Evolutionary conservation across 2,329 filamentous ascomycete genomes (phyloP).

Genomic region (Exophiala alcalophila): DNA sequence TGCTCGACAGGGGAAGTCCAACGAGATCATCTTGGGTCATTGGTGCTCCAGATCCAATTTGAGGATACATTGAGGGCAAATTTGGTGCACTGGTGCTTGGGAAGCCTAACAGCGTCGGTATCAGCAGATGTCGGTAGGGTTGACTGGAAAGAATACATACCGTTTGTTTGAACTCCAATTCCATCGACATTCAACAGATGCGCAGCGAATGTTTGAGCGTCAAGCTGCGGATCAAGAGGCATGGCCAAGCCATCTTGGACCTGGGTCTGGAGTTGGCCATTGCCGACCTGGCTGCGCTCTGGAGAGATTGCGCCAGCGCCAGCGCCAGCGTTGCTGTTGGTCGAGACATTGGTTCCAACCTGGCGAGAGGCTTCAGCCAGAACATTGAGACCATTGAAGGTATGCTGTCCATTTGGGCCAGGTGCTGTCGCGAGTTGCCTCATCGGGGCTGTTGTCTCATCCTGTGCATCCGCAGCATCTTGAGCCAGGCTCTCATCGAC

Average conservation of each 20-base stretch:
- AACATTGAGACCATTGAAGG: conserved; percentile 79
- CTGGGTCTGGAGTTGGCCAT: too few relatives aligned
- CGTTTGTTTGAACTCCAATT: conserved; percentile 7
- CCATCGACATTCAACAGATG: conserved; percentile 11
- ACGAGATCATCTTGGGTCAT: conserved; percentile 6
- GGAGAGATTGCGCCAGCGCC: conserved; percentile 5
- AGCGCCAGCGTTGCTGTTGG: conserved; percentile 4
- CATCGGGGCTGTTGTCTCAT: conserved; percentile 34
- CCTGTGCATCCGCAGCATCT: conserved; percentile 19
- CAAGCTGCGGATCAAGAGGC: conserved; percentile 19
- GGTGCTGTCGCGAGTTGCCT: conserved; percentile 34
- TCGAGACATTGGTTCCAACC: conserved; percentile 49
- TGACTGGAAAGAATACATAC: conserved; percentile 1
- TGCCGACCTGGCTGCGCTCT: conserved; percentile 5
- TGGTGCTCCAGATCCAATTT: conserved; percentile 5
- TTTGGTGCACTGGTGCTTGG: background rate
- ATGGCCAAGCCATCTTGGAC: background rate
- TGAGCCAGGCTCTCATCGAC: conserved; percentile 35
- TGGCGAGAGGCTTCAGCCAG: conserved; percentile 84
- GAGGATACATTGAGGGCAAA: conserved; percentile 9
- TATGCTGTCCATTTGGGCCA: conserved; percentile 48
- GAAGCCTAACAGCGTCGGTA: conserved; percentile 5
- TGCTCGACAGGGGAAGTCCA: conserved; percentile 6
- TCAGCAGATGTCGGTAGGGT: background rate
- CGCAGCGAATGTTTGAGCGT: conserved; percentile 11